Evolutionary conservation across 2,329 filamentous ascomycete species (phyloP), one percentile per base, ranked within the genome.

Genomic region (Nothomitra cinnamomea): DNA sequence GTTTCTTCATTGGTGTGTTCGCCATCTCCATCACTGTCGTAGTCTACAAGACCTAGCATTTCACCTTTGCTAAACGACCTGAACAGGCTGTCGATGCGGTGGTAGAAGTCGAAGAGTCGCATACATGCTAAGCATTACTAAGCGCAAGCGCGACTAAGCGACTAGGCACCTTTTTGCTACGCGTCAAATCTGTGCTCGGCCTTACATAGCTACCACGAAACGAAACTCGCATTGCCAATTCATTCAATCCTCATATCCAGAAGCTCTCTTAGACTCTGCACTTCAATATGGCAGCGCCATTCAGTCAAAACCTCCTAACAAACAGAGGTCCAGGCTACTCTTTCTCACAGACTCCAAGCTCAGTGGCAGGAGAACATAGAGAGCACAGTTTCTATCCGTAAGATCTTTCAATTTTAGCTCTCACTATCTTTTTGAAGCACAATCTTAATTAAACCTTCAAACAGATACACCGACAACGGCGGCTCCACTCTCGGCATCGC

Each of bases 401-500:
- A 64, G 85, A 60, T 50, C 40, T 52, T 28, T 22, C n/a, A 40
- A 32, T 21, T 13, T 50, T 36, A 51, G 42, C 17, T 25, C 17
- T 6, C 49, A 22, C 17, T 50, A 5, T 21, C 1, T n/a, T 15
- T n/a, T n/a, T n/a, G n/a, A n/a, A n/a, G n/a, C 15, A 21, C 24
- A 17, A 19, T 12, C 21, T n/a, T 50, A 41, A 19, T 35, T 10
- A 28, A 13, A n/a, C 25, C 17, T 22, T 6, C 40, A 43, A 13
- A 49, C 51, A 38, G 86, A 62, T 98, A 98, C 72, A 94, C 92
- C 60, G 90, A 98, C 74, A 98, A 98, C 68, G 92, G 92, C 61
- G 92, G 92, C 61, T 94, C 88, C 56, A 96, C 92, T 53, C 80
- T 98, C 54, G 92, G 88, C 64, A 96, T 98, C 69, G 83, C 87